These are phyloP conservation scores for Rhynchosporium graminicola DNA, from an alignment of 2,329 filamentous ascomycete genomes.

Conservation along the genomic window DNA sequence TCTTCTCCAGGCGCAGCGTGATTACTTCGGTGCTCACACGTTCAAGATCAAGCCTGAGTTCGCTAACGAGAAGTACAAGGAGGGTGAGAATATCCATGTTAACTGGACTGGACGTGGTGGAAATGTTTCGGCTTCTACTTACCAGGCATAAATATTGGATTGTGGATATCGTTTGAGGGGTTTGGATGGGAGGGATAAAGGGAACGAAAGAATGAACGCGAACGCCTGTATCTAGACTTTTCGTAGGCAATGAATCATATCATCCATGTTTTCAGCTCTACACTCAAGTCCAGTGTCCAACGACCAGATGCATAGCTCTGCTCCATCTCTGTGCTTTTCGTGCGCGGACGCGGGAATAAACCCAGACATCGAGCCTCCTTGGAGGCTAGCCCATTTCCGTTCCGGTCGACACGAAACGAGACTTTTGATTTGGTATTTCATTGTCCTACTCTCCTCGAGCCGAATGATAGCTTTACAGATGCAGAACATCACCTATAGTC, in stretches of 20 bases:
- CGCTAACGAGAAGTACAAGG: constrained; percentile 77
- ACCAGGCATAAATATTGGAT: constrained; percentile 72
- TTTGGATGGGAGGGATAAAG: constrained; percentile 1
- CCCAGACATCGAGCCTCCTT: too few relatives aligned
- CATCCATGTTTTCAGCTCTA: not conserved
- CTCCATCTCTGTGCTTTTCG: too few relatives aligned
- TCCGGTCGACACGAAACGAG: too few relatives aligned
- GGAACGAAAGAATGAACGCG: not conserved
- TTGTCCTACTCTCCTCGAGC: too few relatives aligned
- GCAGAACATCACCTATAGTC: too few relatives aligned
- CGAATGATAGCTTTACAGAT: too few relatives aligned
- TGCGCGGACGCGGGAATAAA: too few relatives aligned
- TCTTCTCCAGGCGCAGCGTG: constrained; percentile 96
- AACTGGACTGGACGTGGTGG: constrained; percentile 99
- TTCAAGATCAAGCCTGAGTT: constrained; percentile 83
- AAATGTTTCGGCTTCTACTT: constrained; percentile 95
- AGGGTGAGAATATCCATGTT: constrained; percentile 90
- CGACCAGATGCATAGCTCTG: too few relatives aligned
- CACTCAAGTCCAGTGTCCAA: too few relatives aligned
- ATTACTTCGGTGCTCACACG: constrained; percentile 97
- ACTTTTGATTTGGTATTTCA: too few relatives aligned
- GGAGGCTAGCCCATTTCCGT: too few relatives aligned
- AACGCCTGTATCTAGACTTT: constrained; percentile 26
- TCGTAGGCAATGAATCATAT: constrained; percentile 9
- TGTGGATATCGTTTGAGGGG: not conserved